Evolutionary conservation across 805 yeast genomes (phyloP).

Genomic region (Kluyveromyces siamensis): DNA sequence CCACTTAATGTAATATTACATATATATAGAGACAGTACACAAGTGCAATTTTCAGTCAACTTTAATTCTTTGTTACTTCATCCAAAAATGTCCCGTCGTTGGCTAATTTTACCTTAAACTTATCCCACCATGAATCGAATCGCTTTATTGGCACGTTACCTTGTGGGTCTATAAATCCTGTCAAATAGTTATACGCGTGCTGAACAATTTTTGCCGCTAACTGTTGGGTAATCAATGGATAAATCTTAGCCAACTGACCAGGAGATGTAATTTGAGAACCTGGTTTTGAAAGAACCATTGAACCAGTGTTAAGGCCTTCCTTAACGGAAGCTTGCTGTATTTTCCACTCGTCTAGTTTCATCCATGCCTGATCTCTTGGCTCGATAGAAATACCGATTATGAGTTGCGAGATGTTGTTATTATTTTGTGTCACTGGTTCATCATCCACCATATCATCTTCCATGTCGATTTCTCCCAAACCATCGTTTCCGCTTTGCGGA

Average conservation of each 20-base stretch:
- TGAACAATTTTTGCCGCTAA: conserved; percentile 83
- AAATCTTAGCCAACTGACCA: conserved; percentile 25
- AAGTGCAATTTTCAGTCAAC: neutral
- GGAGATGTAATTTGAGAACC: conserved; percentile 18
- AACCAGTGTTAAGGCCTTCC: conserved; percentile 14
- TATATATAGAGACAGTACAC: conserved; percentile 1
- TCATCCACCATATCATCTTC: conserved; percentile 36
- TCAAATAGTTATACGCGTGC: conserved; percentile 83
- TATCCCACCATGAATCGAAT: conserved; percentile 94
- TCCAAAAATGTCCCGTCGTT: conserved; percentile 81
- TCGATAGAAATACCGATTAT: conserved; percentile 88
- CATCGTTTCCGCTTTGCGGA: conserved; percentile 19
- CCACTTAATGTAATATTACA: neutral
- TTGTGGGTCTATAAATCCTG: conserved; percentile 72
- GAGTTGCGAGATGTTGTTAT: conserved; percentile 30
- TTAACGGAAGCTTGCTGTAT: conserved; percentile 12
- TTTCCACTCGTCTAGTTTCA: conserved; percentile 40
- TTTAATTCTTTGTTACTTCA: conserved; percentile 26
- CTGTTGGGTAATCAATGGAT: conserved; percentile 41
- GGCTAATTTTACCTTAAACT: conserved; percentile 63
- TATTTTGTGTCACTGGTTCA: conserved; percentile 25
- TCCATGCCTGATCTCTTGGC: conserved; percentile 57
- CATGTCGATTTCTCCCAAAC: conserved; percentile 49
- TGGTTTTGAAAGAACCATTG: conserved; percentile 24
- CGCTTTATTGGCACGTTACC: conserved; percentile 83